Conservation (phyloP, 306 rosid species). For the Argentina anserina region DNA sequence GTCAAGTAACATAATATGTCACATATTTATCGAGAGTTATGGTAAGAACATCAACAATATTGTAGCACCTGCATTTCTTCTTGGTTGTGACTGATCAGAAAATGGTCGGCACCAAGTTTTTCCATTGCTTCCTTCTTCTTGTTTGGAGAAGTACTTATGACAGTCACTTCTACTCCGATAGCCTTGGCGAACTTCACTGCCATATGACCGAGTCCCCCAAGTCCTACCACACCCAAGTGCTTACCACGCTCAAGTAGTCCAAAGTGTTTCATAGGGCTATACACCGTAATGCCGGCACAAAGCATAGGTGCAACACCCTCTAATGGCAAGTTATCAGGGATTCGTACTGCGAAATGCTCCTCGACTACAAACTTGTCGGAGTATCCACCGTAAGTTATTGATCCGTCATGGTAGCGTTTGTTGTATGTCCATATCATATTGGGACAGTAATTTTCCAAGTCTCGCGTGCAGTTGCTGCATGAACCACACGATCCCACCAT, state of each 20-base stretch:
- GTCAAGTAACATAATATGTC: too few species aligned
- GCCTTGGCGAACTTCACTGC: slow-evolving; percentile 13
- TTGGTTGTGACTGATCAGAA: too few species aligned
- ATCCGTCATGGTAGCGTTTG: neutral
- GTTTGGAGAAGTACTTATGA: slow-evolving; percentile 4
- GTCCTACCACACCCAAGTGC: slow-evolving; percentile 8
- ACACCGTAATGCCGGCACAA: slow-evolving; percentile 10
- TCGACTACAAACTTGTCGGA: slow-evolving; percentile 8
- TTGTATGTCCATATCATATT: slow-evolving; percentile 3
- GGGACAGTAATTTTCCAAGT: slow-evolving; percentile 13
- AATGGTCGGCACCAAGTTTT: too few species aligned
- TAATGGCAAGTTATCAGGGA: neutral
- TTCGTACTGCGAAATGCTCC: slow-evolving; percentile 1
- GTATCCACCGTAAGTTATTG: slow-evolving; percentile 2
- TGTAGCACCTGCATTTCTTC: too few species aligned
- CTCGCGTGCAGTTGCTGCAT: neutral
- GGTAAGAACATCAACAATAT: too few species aligned
- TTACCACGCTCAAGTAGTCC: neutral
- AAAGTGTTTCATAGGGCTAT: slow-evolving; percentile 11
- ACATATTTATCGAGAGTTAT: too few species aligned
- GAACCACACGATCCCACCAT: slow-evolving; percentile 15
- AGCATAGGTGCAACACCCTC: slow-evolving; percentile 10
- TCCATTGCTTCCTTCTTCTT: too few species aligned
- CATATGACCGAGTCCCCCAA: slow-evolving; percentile 7
- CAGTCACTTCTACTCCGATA: slow-evolving; percentile 3